Evolutionary conservation across 352 stramenopile species (phyloP).

Genomic region (Phytophthora ramorum): DNA sequence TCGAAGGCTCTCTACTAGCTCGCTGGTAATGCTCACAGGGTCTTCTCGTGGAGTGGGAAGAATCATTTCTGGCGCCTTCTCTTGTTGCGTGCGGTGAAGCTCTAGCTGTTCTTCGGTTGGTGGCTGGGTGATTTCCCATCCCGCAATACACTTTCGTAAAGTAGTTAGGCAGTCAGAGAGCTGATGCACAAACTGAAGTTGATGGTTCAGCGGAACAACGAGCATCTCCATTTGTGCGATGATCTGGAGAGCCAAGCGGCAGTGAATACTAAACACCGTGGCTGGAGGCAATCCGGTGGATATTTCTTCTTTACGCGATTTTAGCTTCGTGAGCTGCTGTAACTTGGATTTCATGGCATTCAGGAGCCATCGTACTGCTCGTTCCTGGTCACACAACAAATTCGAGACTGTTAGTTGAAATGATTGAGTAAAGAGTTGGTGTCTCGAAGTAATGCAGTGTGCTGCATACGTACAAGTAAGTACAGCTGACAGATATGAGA

Average conservation of each 20-base stretch:
- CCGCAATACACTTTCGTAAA: slow-evolving; percentile 5
- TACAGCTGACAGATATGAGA: slow-evolving; percentile 36
- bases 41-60: slow-evolving; percentile 26
- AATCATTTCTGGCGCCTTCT: slow-evolving; percentile 4
- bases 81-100: slow-evolving; percentile 8
- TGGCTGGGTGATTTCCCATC: slow-evolving; percentile 23
- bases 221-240: slow-evolving; percentile 21
- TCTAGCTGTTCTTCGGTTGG: slow-evolving; percentile 28
- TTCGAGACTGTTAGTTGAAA: background rate
- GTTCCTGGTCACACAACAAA: slow-evolving; percentile 9
- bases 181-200: slow-evolving; percentile 28
- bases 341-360: slow-evolving; percentile 9
- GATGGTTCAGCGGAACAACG: slow-evolving; percentile 28
- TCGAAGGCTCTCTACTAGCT: slow-evolving; percentile 27
- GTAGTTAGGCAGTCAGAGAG: slow-evolving; percentile 6
- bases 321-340: background rate
- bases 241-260: slow-evolving; percentile 24
- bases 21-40: slow-evolving; percentile 1
- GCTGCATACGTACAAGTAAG: slow-evolving; percentile 30
- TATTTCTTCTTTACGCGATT: background rate
- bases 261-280: slow-evolving; percentile 10
- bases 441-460: background rate
- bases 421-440: background rate
- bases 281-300: background rate
- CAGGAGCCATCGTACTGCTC: slow-evolving; percentile 24